Evolutionary conservation across 805 yeast species (phyloP), one percentile per base, ranked within the genome.

Genomic region (Hanseniaspora pseudoguilliermondii): DNA sequence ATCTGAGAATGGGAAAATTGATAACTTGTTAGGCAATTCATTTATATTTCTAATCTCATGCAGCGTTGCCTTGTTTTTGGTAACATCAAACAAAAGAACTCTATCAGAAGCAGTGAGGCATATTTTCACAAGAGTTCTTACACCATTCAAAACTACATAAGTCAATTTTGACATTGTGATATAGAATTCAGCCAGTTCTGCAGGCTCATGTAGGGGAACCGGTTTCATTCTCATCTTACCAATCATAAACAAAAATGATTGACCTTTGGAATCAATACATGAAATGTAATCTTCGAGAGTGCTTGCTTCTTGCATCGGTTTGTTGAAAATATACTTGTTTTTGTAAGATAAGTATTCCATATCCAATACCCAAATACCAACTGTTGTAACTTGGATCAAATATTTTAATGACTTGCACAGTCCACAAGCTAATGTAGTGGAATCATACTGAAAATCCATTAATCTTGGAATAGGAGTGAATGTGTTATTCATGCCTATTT

Each of bases 301-400:
- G 4, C 77, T 75, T 15, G 85, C 80, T 62, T 82, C 86, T 21
- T 41, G 46, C 15, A 50, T 55, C 2, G 47, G 42, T 51, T 76
- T 78, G 53, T 81, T 82, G 50, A 75, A 74, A 16, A 75, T 75
- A 40, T 81, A 69, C 2, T 80, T 74, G 8, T 77, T 71, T 10
- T 78, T 61, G 55, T 75, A 73, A 57, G 77, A 77, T 66, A 87
- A 83, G 49, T 76, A 75, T 57, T 79, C 73, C 56, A 53, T 53
- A 61, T 83, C 82, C 66, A 80, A 87, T 2, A 86, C 64, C 34
- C 76, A 74, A 34, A 88, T 75, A 53, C 79, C 81, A 40, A 78
- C 76, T 0, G 84, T 79, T 1, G 93, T 82, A 1, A 87, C 80
- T 65, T 89, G 96, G 18, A 88, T 76, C 39, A 87, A 80, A 61